These are phyloP conservation scores for Aspergillus glaucus DNA, from an alignment of 2,329 filamentous ascomycete genomes.

Conservation along the genomic window DNA sequence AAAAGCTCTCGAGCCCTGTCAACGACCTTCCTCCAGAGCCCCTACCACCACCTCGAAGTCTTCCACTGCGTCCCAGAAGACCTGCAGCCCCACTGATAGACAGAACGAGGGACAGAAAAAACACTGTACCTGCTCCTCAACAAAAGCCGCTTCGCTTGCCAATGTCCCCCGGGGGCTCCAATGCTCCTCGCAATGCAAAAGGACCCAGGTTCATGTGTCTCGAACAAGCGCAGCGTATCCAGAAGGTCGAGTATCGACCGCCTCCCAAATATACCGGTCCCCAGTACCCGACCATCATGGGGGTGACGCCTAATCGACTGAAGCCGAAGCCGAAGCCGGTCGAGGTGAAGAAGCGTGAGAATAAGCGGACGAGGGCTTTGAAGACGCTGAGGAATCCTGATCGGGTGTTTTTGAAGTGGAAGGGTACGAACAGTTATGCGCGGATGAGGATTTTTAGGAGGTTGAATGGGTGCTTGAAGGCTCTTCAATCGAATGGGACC, in stretches of 20 bases:
- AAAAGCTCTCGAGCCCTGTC: background rate
- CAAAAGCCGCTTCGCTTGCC: background rate
- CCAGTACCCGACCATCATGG: conserved; percentile 2
- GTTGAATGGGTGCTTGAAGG: background rate
- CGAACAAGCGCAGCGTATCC: background rate
- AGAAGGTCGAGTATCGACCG: conserved; percentile 1
- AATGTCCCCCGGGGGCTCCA: background rate
- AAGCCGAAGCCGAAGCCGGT: background rate
- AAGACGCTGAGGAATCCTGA: background rate
- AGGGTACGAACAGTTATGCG: background rate
- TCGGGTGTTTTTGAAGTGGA: background rate
- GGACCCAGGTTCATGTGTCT: conserved; percentile 5
- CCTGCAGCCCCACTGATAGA: background rate
- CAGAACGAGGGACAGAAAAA: background rate
- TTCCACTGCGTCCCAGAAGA: background rate
- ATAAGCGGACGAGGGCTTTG: background rate
- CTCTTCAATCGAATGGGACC: background rate
- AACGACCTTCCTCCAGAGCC: background rate
- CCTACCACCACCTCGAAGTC: background rate
- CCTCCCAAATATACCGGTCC: background rate
- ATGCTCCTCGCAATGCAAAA: background rate
- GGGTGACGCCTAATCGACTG: background rate
- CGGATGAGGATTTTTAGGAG: background rate
- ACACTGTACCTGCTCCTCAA: background rate
- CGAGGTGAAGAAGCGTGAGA: background rate